These are phyloP conservation scores for Claviceps spartinae DNA, from an alignment of 2,329 filamentous ascomycete species.

Conservation along the genomic window DNA sequence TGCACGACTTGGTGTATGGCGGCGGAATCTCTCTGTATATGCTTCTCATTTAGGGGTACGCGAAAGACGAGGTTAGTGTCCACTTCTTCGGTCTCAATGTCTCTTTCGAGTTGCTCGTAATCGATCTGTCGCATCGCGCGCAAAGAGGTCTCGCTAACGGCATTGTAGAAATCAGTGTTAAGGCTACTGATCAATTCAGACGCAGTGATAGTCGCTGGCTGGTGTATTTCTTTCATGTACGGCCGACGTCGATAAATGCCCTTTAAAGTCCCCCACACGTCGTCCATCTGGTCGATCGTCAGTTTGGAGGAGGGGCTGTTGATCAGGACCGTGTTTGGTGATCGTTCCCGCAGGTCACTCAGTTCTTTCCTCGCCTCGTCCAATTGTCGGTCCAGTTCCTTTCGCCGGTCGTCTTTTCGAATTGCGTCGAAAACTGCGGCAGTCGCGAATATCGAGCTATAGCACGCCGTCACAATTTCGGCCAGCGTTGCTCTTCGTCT, in stretches of 20 bases:
- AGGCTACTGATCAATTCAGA: slow-evolving; percentile 16
- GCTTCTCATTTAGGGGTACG: slow-evolving; percentile 12
- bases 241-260: slow-evolving; percentile 18
- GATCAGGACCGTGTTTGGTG: slow-evolving; percentile 7
- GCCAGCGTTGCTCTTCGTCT: slow-evolving; percentile 36
- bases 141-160: slow-evolving; percentile 12
- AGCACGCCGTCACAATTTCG: slow-evolving; percentile 51
- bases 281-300: slow-evolving; percentile 17
- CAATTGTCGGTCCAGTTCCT: slow-evolving; percentile 48
- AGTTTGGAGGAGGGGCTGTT: slow-evolving; percentile 9
- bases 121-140: slow-evolving; percentile 12
- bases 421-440: slow-evolving; percentile 49
- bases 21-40: slow-evolving; percentile 15
- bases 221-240: slow-evolving; percentile 23
- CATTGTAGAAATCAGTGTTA: slow-evolving; percentile 17
- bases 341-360: slow-evolving; percentile 22
- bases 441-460: slow-evolving; percentile 53
- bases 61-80: slow-evolving; percentile 11
- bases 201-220: slow-evolving; percentile 15
- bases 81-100: slow-evolving; percentile 16
- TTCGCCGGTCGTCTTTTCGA: slow-evolving; percentile 41
- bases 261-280: slow-evolving; percentile 19
- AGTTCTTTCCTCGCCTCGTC: slow-evolving; percentile 38
- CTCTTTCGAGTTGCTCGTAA: slow-evolving; percentile 18
- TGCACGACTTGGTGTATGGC: slow-evolving; percentile 16